phyloP scores from a whole-genome alignment of 306 rosid species.

The Medicago truncatula region MtrunA17r5.0-ANR NC_053049.1:2226501-2227000 shows the following conservation, averaged over 20 bases:
- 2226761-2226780: slow-evolving; percentile 34
- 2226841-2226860: slow-evolving; percentile 37
- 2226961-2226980: slow-evolving; percentile 38
- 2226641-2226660: background rate
- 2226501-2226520: background rate
- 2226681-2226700: background rate
- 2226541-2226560: background rate
- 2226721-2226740: background rate
- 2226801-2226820: slow-evolving; percentile 1
- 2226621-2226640: background rate
- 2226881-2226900: slow-evolving; percentile 42
- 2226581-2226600: background rate
- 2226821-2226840: slow-evolving; percentile 37
- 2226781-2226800: slow-evolving; percentile 45
- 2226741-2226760: background rate
- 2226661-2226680: background rate
- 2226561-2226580: background rate
- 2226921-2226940: slow-evolving; percentile 33
- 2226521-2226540: no score
- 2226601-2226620: background rate
- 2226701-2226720: background rate
- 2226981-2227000: slow-evolving; percentile 47
- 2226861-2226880: slow-evolving; percentile 15
- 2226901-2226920: slow-evolving; percentile 45
- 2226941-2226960: slow-evolving; percentile 45